Evolutionary conservation across 441 rosid genomes (phyloP).

Genomic region (Cnidoscolus chayamansa): DNA sequence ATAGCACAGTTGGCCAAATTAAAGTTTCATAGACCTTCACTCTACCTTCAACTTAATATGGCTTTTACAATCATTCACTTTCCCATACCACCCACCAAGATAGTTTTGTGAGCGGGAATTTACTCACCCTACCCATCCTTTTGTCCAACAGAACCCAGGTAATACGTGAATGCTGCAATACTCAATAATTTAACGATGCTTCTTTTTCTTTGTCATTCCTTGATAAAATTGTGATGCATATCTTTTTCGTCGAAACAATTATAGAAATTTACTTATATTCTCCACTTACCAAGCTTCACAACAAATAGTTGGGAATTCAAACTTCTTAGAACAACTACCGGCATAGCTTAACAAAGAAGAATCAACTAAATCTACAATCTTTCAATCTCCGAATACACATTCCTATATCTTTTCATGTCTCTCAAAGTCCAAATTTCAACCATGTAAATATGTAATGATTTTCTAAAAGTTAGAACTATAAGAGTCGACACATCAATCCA

Average conservation of each 20-base stretch:
- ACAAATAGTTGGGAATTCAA: neutral
- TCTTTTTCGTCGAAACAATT: neutral
- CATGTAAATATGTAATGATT: neutral
- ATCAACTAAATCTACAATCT: neutral
- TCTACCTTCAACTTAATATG: neutral
- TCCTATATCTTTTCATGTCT: neutral
- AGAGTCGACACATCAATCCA: too few relatives aligned
- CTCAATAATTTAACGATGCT: neutral
- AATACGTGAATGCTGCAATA: neutral
- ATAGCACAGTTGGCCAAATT: neutral
- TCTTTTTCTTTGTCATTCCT: neutral
- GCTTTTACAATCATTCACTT: neutral
- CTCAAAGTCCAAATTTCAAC: neutral
- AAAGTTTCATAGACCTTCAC: neutral
- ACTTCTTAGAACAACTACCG: neutral
- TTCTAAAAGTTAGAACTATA: neutral
- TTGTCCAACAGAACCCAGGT: neutral
- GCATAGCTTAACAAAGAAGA: neutral
- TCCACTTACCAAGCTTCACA: neutral
- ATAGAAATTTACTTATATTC: neutral
- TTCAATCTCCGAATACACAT: neutral
- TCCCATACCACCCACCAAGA: neutral
- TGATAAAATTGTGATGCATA: neutral
- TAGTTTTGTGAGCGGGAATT: neutral
- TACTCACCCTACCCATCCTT: neutral